These are phyloP conservation scores for Amaranthus palmeri DNA, from an alignment of 148 eudicot genomes.

Conservation along the genomic window DNA sequence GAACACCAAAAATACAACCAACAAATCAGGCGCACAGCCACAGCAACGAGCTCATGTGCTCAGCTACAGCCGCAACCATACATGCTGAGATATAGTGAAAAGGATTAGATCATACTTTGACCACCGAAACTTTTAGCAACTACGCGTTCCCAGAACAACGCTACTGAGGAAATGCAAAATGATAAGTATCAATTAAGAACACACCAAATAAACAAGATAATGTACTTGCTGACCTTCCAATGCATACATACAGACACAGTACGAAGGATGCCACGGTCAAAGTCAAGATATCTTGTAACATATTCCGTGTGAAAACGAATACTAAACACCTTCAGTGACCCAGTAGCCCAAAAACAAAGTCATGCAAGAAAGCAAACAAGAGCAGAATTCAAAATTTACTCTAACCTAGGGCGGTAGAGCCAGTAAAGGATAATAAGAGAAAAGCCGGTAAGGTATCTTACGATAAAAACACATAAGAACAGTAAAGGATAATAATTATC, in stretches of 20 bases:
- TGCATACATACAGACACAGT: not conserved
- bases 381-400: not conserved
- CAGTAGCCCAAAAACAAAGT: not conserved
- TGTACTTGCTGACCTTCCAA: not conserved
- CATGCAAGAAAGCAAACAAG: not conserved
- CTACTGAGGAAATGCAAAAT: conserved; percentile 9
- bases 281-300: not conserved
- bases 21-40: conserved; percentile 23
- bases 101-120: conserved; percentile 29
- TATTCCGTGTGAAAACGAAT: not conserved
- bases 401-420: not conserved
- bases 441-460: not conserved
- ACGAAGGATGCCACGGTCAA: not conserved
- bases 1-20: conserved; percentile 19
- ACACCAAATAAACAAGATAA: not conserved
- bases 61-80: conserved; percentile 50
- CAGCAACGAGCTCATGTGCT: conserved; percentile 39
- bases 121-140: not conserved
- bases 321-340: not conserved
- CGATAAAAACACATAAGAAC: not conserved
- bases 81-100: conserved; percentile 40
- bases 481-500: too few species aligned
- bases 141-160: conserved; percentile 1
- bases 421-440: too few species aligned
- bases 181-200: not conserved